phyloP scores from a whole-genome alignment of 352 stramenopile genomes.

The Pythium volutum region DNA sequence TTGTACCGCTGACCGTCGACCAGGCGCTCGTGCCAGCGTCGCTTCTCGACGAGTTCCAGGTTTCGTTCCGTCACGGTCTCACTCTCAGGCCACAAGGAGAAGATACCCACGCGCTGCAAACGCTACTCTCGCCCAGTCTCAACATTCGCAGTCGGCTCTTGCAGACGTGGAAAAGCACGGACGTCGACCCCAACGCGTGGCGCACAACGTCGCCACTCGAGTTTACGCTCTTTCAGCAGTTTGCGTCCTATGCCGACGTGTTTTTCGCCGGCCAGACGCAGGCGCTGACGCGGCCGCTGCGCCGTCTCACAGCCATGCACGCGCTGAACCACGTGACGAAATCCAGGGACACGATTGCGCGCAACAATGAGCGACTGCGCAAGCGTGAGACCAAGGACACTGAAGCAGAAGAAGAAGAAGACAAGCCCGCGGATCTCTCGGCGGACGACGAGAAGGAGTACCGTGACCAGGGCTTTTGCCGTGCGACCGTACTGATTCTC shows the following conservation, averaged over 20 bases:
- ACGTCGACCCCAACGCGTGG: slow-evolving; percentile 32
- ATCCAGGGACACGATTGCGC: slow-evolving; percentile 55
- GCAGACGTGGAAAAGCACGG: slow-evolving; percentile 43
- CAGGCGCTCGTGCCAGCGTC: slow-evolving; percentile 21
- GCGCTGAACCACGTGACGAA: slow-evolving; percentile 80
- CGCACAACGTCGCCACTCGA: slow-evolving; percentile 42
- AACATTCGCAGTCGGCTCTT: slow-evolving; percentile 52
- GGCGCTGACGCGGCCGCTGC: slow-evolving; percentile 48
- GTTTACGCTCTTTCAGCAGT: slow-evolving; percentile 45
- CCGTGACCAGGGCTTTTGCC: slow-evolving; percentile 73
- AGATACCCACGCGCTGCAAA: slow-evolving; percentile 28
- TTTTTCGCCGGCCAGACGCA: slow-evolving; percentile 70
- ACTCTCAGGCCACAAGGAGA: slow-evolving; percentile 14
- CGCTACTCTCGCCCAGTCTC: slow-evolving; percentile 6
- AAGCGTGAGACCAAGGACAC: slow-evolving; percentile 34
- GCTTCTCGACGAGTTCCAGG: slow-evolving; percentile 36
- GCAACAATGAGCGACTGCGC: slow-evolving; percentile 72
- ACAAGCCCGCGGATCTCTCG: slow-evolving; percentile 6
- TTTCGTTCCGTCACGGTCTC: slow-evolving; percentile 39
- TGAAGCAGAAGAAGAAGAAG: not conserved
- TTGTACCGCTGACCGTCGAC: slow-evolving; percentile 23
- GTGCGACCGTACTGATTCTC: slow-evolving; percentile 64
- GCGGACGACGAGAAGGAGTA: slow-evolving; percentile 62
- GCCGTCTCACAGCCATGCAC: slow-evolving; percentile 67
- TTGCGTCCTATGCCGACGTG: slow-evolving; percentile 60